Evolutionary conservation across 768 basidiomycete species (phyloP), one percentile per base, ranked within the genome.

Genomic region (Panaeolus cyanescens): DNA sequence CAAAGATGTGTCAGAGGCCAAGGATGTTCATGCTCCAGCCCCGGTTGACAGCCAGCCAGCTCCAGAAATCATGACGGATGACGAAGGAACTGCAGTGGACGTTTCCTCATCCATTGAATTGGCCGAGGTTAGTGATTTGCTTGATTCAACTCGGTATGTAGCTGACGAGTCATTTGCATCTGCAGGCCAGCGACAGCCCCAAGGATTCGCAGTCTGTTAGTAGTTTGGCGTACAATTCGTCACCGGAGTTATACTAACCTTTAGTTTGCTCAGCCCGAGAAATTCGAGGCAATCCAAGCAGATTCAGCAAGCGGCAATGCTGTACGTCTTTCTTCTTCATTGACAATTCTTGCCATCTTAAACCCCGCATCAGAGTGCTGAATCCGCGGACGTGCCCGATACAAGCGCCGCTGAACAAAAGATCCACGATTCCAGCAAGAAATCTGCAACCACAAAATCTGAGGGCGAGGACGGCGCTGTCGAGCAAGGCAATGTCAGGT

Each of bases 21-120:
- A 69, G n/a, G 39, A 62, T 31, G 55, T 34, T 53, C 55, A n/a
- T 32, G 40, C 62, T 3, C 55, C 56, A 20, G 63, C 45, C 37
- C 58, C 62, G n/a, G n/a, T n/a, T n/a, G n/a, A n/a, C n/a, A 63
- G 65, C 8, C 55, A 37, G 37, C 55, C 63, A 59, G 30, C 67
- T 63, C 17, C 59, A n/a, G 64, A 62, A 31, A 56, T 72, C 22
- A 66, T 79, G 70, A 76, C 72, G 65, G 79, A 81, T 50, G 76
- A 74, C 61, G 78, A 80, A 60, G 80, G 76, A 36, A 75, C 68
- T 34, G 72, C 71, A 37, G 79, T 74, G n/a, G 68, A 79, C 57
- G 74, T 78, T 58, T 63, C 74, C 9, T 70, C 70, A 25, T 70
- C 77, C 5, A 62, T 77, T 20, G 56, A 69, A 34, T 66, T 73